Conservation (phyloP, 345 rosid species). For the Orychophragmus violaceus region DNA sequence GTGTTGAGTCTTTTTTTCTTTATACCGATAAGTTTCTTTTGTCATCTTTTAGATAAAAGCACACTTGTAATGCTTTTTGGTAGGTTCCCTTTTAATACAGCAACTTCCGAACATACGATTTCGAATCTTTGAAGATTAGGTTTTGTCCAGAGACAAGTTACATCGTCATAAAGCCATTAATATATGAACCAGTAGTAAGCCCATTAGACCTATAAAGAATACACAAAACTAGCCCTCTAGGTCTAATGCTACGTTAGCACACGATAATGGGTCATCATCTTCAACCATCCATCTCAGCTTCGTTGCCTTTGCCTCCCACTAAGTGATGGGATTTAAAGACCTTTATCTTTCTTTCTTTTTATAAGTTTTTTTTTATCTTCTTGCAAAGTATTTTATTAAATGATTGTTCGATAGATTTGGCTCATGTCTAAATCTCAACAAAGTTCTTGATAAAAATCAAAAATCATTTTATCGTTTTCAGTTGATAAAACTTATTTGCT, state of each 20-base stretch:
- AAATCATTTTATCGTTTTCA: conserved; percentile 10
- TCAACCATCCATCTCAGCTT: conserved; percentile 15
- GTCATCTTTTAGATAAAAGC: not conserved
- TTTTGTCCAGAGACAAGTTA: conserved; percentile 5
- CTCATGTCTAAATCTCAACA: conserved; percentile 23
- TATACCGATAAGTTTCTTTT: not conserved
- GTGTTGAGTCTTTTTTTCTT: conserved; percentile 6
- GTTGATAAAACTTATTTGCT: not conserved
- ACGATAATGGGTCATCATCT: conserved; percentile 3
- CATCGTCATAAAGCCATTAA: conserved; percentile 6
- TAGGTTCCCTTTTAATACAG: conserved; percentile 5
- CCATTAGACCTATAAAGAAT: not conserved
- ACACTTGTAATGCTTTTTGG: not conserved
- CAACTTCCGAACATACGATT: not conserved
- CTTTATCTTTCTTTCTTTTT: conserved; percentile 1
- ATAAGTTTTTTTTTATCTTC: too few species aligned
- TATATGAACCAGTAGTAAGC: conserved; percentile 10
- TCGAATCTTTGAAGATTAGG: not conserved
- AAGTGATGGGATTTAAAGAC: conserved; percentile 26
- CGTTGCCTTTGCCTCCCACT: conserved; percentile 17
- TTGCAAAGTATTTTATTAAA: not conserved
- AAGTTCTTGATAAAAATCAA: conserved; percentile 3
- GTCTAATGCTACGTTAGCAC: conserved; percentile 15
- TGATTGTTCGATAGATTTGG: conserved; percentile 4
- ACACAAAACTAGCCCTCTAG: conserved; percentile 7